Base-by-base conservation (phyloP, 176 grass and related monocot genomes). In the Hordeum vulgare region DNA sequence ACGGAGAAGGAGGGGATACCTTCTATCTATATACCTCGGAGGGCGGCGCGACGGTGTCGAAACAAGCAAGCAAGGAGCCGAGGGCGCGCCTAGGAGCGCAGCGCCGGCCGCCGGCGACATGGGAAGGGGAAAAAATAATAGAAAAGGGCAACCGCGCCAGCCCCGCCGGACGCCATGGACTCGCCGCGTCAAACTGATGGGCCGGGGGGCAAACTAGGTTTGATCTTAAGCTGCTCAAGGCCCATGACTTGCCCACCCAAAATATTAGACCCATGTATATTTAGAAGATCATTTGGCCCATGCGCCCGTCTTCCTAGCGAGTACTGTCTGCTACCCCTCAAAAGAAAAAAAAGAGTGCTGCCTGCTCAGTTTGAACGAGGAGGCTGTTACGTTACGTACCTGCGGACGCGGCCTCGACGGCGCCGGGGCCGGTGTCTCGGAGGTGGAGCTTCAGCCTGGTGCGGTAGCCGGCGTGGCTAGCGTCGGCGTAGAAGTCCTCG, bases 401-500 rank as follows among this genome's bases (percentile, higher is more conserved):
- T 77, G 89, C 79, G 12, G 80, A 34, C 12, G 89, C 91, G 29
- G 89, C 91, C 39, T 36, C 80, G 67, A 91, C 41, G 69, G 81
- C 62, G 81, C 51, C 79, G 5, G 9, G 35, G 0, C 81, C 73
- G 28, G 91, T 83, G 64, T 91, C 85, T 36, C 89, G 53, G 39
- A 88, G 83, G 40, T 89, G 89, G 9, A 94, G 84, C n/a, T 51
- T 68, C 21, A 97, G 47, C 71, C 81, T 89, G 31, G 86, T 89
- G 29, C 8, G 21, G 86, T 71, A 76, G 42, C 3, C 0, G 12
- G 74, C 58, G 45, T 74, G 5, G 21, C 65, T 1, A 26, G 8
- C 37, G 63, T 26, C 15, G 1, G 59, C 57, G 26, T 97, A 93
- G 89, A 97, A 93, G 20, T 97, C 91, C 1, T 97, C 78, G 33